Conservation (phyloP, 305 asterid genomes). For the Striga hermonthica region DNA sequence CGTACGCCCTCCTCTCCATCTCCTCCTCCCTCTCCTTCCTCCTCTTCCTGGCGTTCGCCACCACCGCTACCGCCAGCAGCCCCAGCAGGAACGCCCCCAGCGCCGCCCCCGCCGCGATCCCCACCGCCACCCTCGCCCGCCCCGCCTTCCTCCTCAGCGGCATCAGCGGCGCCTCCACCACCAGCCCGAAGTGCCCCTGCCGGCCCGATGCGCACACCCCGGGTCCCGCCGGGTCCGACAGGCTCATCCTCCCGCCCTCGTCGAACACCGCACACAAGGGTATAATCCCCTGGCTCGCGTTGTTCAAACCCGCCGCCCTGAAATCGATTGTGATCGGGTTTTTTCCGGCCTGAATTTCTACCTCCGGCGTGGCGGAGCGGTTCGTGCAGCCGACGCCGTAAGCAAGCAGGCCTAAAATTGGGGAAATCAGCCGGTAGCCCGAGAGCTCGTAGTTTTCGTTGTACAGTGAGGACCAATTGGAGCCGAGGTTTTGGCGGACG, state of each 20-base stretch:
- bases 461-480: constrained; percentile 73
- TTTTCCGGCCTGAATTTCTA: constrained; percentile 34
- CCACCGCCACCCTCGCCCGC: constrained; percentile 46
- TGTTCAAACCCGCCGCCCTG: constrained; percentile 29
- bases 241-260: constrained; percentile 44
- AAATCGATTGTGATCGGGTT: constrained; percentile 59
- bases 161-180: constrained; percentile 59
- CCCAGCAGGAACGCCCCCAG: constrained; percentile 65
- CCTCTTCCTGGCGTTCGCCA: constrained; percentile 77
- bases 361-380: constrained; percentile 18
- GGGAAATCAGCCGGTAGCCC: constrained; percentile 69
- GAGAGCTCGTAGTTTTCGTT: constrained; percentile 55
- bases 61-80: constrained; percentile 59
- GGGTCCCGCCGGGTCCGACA: constrained; percentile 39
- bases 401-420: constrained; percentile 63
- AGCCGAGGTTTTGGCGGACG: constrained; percentile 56
- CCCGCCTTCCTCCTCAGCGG: constrained; percentile 48
- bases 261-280: constrained; percentile 75
- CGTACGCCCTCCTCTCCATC: constrained; percentile 79
- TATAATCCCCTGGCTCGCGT: constrained; percentile 38
- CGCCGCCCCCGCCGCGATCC: constrained; percentile 66
- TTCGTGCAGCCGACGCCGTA: constrained; percentile 38
- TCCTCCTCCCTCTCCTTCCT: constrained; percentile 93
- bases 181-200: constrained; percentile 69
- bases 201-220: constrained; percentile 45